phyloP scores from a whole-genome alignment of 139 green algal species.

The Chlorella sp. region DNA sequence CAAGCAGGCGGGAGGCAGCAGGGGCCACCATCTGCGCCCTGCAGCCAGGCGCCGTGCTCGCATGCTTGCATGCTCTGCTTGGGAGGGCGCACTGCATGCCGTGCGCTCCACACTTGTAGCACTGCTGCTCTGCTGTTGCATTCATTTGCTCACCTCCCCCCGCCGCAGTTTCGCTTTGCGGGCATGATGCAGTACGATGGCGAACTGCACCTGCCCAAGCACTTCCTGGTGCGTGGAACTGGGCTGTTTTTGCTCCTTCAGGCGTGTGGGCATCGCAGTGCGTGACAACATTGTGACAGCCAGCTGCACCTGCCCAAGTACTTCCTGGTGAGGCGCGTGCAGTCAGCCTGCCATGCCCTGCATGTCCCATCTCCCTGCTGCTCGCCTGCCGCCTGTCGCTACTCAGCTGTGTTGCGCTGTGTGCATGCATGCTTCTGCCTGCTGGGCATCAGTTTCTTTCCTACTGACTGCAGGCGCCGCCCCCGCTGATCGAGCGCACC shows the following conservation, averaged over 20 bases:
- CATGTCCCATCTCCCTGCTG: too few species aligned
- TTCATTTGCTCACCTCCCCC: too few species aligned
- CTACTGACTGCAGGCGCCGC: constrained; percentile 67
- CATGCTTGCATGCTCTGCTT: not conserved
- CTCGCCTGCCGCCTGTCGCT: too few species aligned
- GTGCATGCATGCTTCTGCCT: too few species aligned
- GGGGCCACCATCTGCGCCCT: not conserved
- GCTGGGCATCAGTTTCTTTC: too few species aligned
- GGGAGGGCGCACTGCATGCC: not conserved
- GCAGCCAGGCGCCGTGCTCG: not conserved
- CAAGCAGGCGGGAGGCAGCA: too few species aligned
- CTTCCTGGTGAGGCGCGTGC: constrained; percentile 74
- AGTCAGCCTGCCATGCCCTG: too few species aligned
- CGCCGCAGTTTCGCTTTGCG: constrained; percentile 73
- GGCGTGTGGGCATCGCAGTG: too few species aligned
- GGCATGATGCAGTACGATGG: constrained; percentile 99
- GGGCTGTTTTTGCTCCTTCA: too few species aligned
- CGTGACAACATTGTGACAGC: constrained; percentile 97
- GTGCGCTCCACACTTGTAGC: too few species aligned
- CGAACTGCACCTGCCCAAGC: constrained; percentile 88
- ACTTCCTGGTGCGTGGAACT: constrained; percentile 71
- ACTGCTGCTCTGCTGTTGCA: too few species aligned
- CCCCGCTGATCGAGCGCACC: constrained; percentile 76
- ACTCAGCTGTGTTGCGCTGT: too few species aligned
- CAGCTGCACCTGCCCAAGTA: constrained; percentile 90